phyloP scores from a whole-genome alignment of 768 basidiomycete species.

The Crucibulum laeve region DNA sequence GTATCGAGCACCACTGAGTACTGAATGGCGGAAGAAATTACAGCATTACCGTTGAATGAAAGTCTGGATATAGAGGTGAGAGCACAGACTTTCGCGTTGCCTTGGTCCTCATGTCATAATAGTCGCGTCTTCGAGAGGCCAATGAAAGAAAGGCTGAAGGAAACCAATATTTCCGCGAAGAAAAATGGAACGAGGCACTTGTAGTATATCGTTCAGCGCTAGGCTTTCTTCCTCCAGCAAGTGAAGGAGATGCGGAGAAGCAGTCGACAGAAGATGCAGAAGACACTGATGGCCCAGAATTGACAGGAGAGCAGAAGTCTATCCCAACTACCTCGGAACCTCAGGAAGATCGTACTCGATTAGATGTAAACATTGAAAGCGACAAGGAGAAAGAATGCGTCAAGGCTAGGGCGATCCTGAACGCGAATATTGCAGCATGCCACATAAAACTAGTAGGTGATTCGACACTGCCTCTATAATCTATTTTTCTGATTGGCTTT shows the following conservation, averaged over 20 bases:
- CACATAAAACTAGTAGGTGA: constrained; percentile 67
- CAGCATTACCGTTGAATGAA: no score
- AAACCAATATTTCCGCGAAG: constrained; percentile 65
- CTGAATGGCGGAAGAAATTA: no score
- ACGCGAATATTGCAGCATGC: constrained; percentile 90
- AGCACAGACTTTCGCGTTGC: background rate
- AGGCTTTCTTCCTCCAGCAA: background rate
- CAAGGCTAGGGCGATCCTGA: constrained; percentile 65
- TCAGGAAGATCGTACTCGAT: constrained; percentile 5
- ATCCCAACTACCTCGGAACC: background rate
- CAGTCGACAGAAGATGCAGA: constrained; percentile 9
- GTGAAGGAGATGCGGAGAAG: constrained; percentile 9
- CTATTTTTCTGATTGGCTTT: constrained; percentile 4
- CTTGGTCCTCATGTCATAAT: background rate
- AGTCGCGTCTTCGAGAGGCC: constrained; percentile 30
- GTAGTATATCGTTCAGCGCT: constrained; percentile 67
- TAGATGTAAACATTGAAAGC: constrained; percentile 16
- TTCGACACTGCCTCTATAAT: background rate
- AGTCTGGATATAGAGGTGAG: background rate
- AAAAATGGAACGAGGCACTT: constrained; percentile 68
- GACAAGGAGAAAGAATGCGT: constrained; percentile 42
- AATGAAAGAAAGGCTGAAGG: constrained; percentile 70
- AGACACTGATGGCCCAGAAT: constrained; percentile 12
- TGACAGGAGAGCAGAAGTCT: constrained; percentile 8
- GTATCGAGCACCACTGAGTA: no score